Conservation (phyloP, 169 alveolate species). For the Plasmodium gallinaceum region DNA sequence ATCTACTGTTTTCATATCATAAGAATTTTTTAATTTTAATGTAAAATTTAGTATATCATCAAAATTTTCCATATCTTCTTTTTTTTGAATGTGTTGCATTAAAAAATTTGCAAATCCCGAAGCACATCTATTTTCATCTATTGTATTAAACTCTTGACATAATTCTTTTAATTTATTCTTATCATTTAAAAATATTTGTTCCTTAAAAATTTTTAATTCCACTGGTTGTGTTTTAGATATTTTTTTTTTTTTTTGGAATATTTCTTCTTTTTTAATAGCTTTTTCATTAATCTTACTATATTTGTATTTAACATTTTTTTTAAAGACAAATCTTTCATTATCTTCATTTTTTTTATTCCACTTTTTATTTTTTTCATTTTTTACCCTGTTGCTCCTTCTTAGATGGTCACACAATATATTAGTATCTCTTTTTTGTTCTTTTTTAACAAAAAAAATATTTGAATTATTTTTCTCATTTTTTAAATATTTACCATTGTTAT, state of each 20-base stretch:
- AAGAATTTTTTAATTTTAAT: conserved; percentile 55
- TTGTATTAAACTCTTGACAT: conserved; percentile 15
- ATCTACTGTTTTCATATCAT: conserved; percentile 51
- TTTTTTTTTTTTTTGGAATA: conserved; percentile 30
- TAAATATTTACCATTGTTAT: background rate
- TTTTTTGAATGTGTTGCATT: conserved; percentile 59
- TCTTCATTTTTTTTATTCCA: background rate
- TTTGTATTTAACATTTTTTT: background rate
- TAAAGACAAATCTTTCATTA: background rate
- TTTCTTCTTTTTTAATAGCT: conserved; percentile 16
- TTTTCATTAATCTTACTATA: conserved; percentile 3
- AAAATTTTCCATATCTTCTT: conserved; percentile 45
- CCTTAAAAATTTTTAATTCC: conserved; percentile 24
- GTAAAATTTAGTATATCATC: conserved; percentile 51
- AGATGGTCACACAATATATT: background rate
- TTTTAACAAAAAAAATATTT: conserved; percentile 2
- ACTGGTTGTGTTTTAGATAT: conserved; percentile 36
- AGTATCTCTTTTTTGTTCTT: conserved; percentile 5
- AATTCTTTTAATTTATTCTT: conserved; percentile 15
- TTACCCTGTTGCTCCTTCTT: conserved; percentile 43
- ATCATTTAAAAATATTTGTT: conserved; percentile 18
- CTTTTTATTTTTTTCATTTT: conserved; percentile 23
- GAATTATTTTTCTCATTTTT: conserved; percentile 3
- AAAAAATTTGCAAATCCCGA: conserved; percentile 63
- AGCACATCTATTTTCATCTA: conserved; percentile 75